Percentiles rank a stretch among this genome's conserved stretches.
Conservation (phyloP, 2,329 filamentous ascomycete genomes). For the Sporothrix humicola region DNA sequence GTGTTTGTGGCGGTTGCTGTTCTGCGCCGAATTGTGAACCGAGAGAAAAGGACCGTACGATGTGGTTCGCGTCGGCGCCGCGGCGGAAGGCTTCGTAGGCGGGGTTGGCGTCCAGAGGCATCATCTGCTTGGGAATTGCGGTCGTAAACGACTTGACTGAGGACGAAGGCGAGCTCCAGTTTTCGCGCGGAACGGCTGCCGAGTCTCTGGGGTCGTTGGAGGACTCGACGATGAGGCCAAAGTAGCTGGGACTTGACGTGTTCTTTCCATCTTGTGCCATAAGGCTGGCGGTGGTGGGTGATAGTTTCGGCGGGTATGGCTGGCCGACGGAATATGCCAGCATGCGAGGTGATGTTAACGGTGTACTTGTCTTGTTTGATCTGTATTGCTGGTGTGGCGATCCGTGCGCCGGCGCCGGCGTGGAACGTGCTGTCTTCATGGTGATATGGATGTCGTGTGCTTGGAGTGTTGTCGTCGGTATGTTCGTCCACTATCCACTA, state of each 20-base stretch:
- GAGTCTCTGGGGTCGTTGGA: conserved; percentile 67
- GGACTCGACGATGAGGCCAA: conserved; percentile 73
- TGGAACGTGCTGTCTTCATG: conserved; percentile 54
- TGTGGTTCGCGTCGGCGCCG: conserved; percentile 70
- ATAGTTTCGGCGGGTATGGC: conserved; percentile 58
- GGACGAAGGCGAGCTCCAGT: conserved; percentile 74
- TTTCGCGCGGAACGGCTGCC: conserved; percentile 66
- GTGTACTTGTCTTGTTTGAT: conserved; percentile 55
- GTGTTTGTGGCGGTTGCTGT: conserved; percentile 27
- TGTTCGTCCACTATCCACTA: conserved; percentile 1
- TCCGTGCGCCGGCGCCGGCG: conserved; percentile 49
- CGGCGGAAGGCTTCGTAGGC: conserved; percentile 81
- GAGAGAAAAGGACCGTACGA: conserved; percentile 56
- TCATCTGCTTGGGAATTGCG: conserved; percentile 68
- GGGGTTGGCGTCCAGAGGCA: conserved; percentile 73
- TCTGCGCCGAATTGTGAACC: conserved; percentile 45
- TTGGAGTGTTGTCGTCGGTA: conserved; percentile 1
- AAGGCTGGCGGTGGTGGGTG: conserved; percentile 55
- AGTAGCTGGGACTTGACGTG: conserved; percentile 79
- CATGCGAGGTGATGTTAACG: conserved; percentile 57
- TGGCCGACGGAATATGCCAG: conserved; percentile 60
- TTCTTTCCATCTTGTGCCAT: conserved; percentile 49
- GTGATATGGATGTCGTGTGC: conserved; percentile 41
- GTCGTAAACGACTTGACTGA: conserved; percentile 73
- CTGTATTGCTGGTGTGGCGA: conserved; percentile 46